Conservation (phyloP, 352 stramenopile species). For the Phytophthora lateralis region DNA sequence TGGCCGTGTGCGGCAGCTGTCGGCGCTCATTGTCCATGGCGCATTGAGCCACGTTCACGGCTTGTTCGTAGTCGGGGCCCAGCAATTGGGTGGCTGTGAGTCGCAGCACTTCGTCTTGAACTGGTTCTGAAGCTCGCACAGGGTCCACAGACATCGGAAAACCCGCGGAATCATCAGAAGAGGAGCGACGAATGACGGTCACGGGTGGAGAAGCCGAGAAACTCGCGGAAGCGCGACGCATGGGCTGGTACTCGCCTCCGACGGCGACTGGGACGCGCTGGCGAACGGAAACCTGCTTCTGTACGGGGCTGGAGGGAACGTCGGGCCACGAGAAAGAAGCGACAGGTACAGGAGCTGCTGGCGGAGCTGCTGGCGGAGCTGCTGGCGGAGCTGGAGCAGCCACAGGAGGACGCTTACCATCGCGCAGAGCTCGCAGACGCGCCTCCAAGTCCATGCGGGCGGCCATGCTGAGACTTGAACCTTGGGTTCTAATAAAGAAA, state of each 20-base stretch:
- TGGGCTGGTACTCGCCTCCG: neutral
- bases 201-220: conserved; percentile 19
- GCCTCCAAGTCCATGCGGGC: conserved; percentile 62
- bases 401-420: conserved; percentile 25
- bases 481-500: neutral
- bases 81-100: conserved; percentile 45
- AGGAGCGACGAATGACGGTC: conserved; percentile 21
- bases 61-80: conserved; percentile 64
- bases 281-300: conserved; percentile 4
- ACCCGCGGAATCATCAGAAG: conserved; percentile 5
- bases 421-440: conserved; percentile 57
- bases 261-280: conserved; percentile 17
- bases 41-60: conserved; percentile 63
- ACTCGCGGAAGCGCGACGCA: conserved; percentile 17
- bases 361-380: conserved; percentile 10
- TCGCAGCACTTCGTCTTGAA: conserved; percentile 27
- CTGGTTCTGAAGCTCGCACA: neutral
- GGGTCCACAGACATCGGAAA: conserved; percentile 8
- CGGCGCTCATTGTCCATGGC: conserved; percentile 74
- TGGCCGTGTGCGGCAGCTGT: conserved; percentile 65
- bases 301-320: conserved; percentile 20
- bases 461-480: conserved; percentile 18
- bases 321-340: conserved; percentile 33
- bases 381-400: conserved; percentile 8
- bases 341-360: conserved; percentile 6